Evolutionary conservation across 2,329 filamentous ascomycete species (phyloP).

Genomic region (Pseudogymnoascus sp.): DNA sequence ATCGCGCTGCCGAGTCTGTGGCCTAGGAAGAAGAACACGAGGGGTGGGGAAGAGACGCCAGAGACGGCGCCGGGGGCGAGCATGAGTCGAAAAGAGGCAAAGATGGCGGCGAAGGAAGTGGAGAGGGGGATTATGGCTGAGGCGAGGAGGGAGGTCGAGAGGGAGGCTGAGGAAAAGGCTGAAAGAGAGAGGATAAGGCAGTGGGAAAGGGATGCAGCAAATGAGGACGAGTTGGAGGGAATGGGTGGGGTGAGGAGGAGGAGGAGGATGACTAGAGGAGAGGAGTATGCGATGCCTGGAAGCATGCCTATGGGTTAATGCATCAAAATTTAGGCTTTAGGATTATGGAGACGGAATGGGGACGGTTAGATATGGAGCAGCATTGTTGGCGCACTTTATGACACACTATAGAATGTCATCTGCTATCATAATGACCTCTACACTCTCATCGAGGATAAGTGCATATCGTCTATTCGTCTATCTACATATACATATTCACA

Average conservation of each 20-base stretch:
- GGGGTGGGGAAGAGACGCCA: conserved; percentile 60
- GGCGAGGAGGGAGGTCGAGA: conserved; percentile 23
- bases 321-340: not conserved
- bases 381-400: conserved; percentile 7
- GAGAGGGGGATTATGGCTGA: conserved; percentile 42
- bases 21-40: conserved; percentile 77
- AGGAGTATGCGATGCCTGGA: conserved; percentile 30
- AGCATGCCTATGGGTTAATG: conserved; percentile 25
- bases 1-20: conserved; percentile 76
- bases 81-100: conserved; percentile 46
- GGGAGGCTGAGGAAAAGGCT: conserved; percentile 22
- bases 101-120: conserved; percentile 44
- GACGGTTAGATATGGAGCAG: not conserved
- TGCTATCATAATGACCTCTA: not conserved
- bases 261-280: conserved; percentile 28
- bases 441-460: not conserved
- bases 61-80: conserved; percentile 32
- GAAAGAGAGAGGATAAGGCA: conserved; percentile 26
- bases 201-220: conserved; percentile 8
- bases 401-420: not conserved
- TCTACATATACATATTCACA: conserved; percentile 10
- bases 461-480: not conserved
- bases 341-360: not conserved
- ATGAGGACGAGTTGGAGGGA: not conserved
- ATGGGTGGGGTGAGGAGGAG: conserved; percentile 17